These are phyloP conservation scores for Polyporus arcularius DNA, from an alignment of 768 basidiomycete species.

Conservation along the genomic window DNA sequence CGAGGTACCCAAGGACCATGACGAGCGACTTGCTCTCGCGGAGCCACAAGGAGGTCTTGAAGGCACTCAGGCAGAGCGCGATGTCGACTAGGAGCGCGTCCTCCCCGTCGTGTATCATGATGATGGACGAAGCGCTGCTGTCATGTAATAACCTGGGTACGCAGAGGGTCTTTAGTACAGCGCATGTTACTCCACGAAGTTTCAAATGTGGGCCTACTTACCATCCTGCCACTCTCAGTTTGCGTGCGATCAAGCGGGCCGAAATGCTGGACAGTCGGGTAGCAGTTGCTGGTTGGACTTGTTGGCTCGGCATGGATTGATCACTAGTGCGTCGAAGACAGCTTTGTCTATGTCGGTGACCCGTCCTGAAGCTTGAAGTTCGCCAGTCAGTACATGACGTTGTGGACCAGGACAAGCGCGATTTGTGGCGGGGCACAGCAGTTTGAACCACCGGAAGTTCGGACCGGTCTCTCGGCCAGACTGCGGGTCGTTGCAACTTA, in stretches of 20 bases:
- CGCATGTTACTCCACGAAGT: neutral
- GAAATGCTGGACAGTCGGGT: constrained; percentile 44
- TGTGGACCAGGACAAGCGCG: no score
- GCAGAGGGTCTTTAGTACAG: constrained; percentile 1
- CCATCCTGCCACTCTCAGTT: constrained; percentile 63
- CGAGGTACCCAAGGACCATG: constrained; percentile 61
- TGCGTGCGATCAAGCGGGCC: constrained; percentile 44
- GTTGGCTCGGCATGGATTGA: constrained; percentile 14
- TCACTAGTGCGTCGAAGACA: neutral
- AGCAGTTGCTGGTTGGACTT: constrained; percentile 27
- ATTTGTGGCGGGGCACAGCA: no score
- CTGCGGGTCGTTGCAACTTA: no score
- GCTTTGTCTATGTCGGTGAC: no score
- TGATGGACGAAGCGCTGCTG: constrained; percentile 47
- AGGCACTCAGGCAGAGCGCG: constrained; percentile 48
- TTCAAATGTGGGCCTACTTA: constrained; percentile 33
- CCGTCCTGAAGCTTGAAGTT: no score
- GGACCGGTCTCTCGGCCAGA: no score
- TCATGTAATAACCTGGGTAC: constrained; percentile 55
- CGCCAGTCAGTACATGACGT: no score
- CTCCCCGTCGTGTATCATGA: constrained; percentile 51
- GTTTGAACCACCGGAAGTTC: no score
- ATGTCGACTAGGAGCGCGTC: constrained; percentile 60
- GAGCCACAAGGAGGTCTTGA: constrained; percentile 43
- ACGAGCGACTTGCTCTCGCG: constrained; percentile 52